phyloP scores from a whole-genome alignment of 495 filamentous ascomycete genomes.

The Neurospora discreta region DNA sequence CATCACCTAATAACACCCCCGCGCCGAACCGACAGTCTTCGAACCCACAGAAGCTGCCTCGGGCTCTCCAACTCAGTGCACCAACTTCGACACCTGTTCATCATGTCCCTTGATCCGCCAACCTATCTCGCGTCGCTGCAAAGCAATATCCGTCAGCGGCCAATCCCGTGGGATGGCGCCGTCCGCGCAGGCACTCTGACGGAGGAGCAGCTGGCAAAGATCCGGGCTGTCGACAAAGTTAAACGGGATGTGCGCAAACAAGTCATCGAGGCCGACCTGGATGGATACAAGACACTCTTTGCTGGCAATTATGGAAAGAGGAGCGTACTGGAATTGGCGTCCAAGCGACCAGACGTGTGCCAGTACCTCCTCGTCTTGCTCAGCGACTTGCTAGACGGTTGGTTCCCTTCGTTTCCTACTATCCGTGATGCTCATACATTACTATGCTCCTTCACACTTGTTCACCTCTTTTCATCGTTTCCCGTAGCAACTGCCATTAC shows the following conservation, averaged over 20 bases:
- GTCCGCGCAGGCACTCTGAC: slow-evolving; percentile 89
- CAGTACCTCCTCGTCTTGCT: slow-evolving; percentile 90
- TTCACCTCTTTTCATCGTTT: background rate
- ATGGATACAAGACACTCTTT: slow-evolving; percentile 68
- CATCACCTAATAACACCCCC: background rate
- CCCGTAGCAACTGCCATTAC: background rate
- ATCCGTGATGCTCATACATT: background rate
- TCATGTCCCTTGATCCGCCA: slow-evolving; percentile 73
- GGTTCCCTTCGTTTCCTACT: slow-evolving; percentile 10
- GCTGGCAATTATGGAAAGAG: slow-evolving; percentile 55
- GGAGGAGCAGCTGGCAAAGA: slow-evolving; percentile 87
- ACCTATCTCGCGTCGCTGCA: slow-evolving; percentile 84
- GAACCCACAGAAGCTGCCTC: background rate
- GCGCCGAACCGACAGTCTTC: background rate
- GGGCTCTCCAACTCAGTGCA: background rate
- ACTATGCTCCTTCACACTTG: background rate
- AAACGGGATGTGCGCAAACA: slow-evolving; percentile 69
- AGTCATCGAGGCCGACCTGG: slow-evolving; percentile 65
- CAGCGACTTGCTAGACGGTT: slow-evolving; percentile 79
- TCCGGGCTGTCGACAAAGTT: slow-evolving; percentile 95
- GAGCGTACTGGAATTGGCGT: slow-evolving; percentile 72
- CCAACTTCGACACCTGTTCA: background rate
- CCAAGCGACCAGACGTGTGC: slow-evolving; percentile 73
- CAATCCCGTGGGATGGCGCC: slow-evolving; percentile 97
- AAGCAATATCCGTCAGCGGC: slow-evolving; percentile 86